Conservation (phyloP, 768 basidiomycete species). For the Pleurotus citrinopileatus region DNA sequence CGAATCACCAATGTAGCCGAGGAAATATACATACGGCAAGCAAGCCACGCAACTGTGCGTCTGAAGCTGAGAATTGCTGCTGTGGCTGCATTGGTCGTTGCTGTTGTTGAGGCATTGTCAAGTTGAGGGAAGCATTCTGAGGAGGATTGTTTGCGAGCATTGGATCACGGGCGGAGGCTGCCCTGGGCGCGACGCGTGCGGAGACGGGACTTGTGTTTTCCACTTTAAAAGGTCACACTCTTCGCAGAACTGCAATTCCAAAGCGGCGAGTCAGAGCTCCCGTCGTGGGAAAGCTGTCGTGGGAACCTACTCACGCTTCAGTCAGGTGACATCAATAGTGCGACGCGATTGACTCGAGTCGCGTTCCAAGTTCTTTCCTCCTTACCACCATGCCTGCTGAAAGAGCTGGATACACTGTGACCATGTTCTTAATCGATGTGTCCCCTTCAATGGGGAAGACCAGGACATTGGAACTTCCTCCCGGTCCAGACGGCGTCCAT, state of each 20-base stretch:
- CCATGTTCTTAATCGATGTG: slow-evolving; percentile 87
- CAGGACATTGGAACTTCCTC: slow-evolving; percentile 53
- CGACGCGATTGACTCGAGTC: slow-evolving; percentile 3
- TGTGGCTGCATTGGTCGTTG: slow-evolving; percentile 1
- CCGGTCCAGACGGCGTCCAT: slow-evolving; percentile 48
- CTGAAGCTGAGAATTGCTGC: background rate
- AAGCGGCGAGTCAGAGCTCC: background rate
- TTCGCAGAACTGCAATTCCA: background rate
- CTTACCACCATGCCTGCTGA: slow-evolving; percentile 64
- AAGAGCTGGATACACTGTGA: slow-evolving; percentile 81
- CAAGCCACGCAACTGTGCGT: background rate
- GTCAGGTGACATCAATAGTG: background rate
- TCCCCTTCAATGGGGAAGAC: slow-evolving; percentile 80
- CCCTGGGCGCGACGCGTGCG: slow-evolving; percentile 7
- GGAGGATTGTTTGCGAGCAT: slow-evolving; percentile 9
- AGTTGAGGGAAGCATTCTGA: slow-evolving; percentile 9
- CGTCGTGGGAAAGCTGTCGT: background rate
- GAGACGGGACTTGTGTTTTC: slow-evolving; percentile 7
- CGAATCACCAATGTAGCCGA: background rate
- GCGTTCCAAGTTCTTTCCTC: background rate
- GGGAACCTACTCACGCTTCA: background rate
- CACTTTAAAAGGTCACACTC: slow-evolving; percentile 9
- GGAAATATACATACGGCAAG: slow-evolving; percentile 1
- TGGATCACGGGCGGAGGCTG: slow-evolving; percentile 8
- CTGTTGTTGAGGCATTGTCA: background rate